phyloP scores from a whole-genome alignment of 78 protist genomes.

The Pelomyxa schiedti region DNA sequence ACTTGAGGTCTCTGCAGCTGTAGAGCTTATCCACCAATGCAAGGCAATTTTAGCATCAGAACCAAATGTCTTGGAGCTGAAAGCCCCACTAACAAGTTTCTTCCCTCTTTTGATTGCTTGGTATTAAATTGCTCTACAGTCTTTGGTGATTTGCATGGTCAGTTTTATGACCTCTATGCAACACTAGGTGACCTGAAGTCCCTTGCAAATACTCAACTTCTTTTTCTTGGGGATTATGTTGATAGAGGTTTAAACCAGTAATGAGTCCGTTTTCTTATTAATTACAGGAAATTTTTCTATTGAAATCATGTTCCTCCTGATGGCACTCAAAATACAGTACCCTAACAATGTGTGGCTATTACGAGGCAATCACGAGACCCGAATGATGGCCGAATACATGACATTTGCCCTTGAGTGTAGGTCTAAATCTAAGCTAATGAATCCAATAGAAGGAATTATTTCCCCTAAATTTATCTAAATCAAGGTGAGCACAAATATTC shows the following conservation, averaged over 20 bases:
- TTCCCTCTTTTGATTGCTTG: neutral
- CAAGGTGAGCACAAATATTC: conserved; percentile 24
- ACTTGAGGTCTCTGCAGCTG: conserved; percentile 9
- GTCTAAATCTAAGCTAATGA: neutral
- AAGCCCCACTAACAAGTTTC: conserved; percentile 31
- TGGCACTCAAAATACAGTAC: conserved; percentile 27
- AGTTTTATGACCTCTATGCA: conserved; percentile 40
- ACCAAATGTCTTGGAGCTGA: conserved; percentile 34
- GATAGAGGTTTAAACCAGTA: no score
- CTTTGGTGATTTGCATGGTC: conserved; percentile 60
- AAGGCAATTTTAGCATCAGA: conserved; percentile 8
- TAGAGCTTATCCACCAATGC: conserved; percentile 10
- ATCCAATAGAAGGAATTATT: neutral
- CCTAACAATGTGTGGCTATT: conserved; percentile 45
- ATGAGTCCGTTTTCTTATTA: neutral
- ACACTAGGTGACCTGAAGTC: neutral
- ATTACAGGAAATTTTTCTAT: conserved; percentile 20
- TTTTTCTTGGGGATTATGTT: conserved; percentile 63
- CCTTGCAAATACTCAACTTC: neutral
- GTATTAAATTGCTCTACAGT: neutral
- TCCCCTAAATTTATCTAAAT: neutral
- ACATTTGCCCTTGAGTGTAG: conserved; percentile 56
- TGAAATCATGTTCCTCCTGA: conserved; percentile 36
- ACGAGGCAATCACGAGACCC: conserved; percentile 74
- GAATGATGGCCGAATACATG: conserved; percentile 39